A percentile compares a stretch with the other conserved stretches of the same genome.
Conservation (phyloP, 352 stramenopile genomes). For the Globisporangium iwayamae region DNA sequence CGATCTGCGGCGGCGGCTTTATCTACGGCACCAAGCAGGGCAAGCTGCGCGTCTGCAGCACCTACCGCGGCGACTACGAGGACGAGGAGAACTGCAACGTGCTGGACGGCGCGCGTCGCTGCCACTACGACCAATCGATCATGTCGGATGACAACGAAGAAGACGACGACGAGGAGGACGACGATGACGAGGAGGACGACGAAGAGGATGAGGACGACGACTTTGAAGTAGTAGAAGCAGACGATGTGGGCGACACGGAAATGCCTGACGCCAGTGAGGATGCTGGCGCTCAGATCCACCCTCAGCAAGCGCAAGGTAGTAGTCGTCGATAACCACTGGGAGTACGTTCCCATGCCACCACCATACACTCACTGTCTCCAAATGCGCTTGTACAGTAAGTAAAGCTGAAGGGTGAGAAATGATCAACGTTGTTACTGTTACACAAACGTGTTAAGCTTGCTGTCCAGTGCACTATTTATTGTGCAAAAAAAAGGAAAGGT, state of each 20-base stretch:
- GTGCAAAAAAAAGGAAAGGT: no score
- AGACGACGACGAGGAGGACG: constrained; percentile 47
- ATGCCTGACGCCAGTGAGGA: constrained; percentile 16
- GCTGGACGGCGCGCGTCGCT: constrained; percentile 53
- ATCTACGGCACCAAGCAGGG: constrained; percentile 98
- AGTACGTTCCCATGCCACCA: neutral
- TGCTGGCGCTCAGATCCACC: neutral
- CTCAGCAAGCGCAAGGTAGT: constrained; percentile 10
- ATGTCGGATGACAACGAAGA: constrained; percentile 46
- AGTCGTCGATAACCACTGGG: constrained; percentile 17
- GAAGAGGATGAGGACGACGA: constrained; percentile 36
- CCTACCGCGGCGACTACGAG: constrained; percentile 68
- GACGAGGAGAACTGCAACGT: constrained; percentile 84
- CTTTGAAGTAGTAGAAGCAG: constrained; percentile 25
- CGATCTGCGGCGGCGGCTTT: constrained; percentile 94
- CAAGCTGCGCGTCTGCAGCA: constrained; percentile 88
- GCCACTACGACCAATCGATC: constrained; percentile 62
- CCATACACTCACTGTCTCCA: neutral
- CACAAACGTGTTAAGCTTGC: neutral
- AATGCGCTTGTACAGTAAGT: neutral
- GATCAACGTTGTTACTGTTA: neutral
- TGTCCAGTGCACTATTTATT: neutral
- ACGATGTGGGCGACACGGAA: constrained; percentile 19
- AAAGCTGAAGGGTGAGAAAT: neutral
- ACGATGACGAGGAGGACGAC: constrained; percentile 26